These are phyloP conservation scores for Nakazawaea anatomiae DNA, from an alignment of 805 yeast genomes.

Conservation along the genomic window DNA sequence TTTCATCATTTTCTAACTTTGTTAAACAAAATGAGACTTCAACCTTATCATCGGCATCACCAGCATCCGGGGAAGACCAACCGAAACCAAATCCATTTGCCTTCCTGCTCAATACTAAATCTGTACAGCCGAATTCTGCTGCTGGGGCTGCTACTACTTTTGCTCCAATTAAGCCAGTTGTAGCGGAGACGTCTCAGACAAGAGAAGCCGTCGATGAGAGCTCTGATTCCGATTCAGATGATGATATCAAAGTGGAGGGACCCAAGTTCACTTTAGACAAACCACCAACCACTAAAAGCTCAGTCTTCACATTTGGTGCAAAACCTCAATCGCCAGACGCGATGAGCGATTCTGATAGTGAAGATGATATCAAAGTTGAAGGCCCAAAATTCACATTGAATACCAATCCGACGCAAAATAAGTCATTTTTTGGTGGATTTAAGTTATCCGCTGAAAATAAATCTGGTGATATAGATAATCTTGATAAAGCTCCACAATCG, in stretches of 20 bases:
- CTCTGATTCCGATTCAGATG: slow-evolving; percentile 33
- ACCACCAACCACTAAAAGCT: slow-evolving; percentile 42
- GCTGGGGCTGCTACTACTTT: neutral
- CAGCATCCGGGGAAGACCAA: neutral
- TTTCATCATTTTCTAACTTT: neutral
- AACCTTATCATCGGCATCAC: neutral
- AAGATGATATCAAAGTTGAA: slow-evolving; percentile 59
- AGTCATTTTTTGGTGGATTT: slow-evolving; percentile 20
- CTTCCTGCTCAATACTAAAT: neutral
- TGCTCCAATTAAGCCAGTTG: slow-evolving; percentile 3
- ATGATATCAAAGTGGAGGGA: slow-evolving; percentile 61
- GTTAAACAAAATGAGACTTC: slow-evolving; percentile 1
- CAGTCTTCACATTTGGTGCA: slow-evolving; percentile 43
- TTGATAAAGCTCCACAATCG: neutral
- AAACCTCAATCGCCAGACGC: slow-evolving; percentile 24
- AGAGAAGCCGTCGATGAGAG: slow-evolving; percentile 14
- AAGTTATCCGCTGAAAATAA: slow-evolving; percentile 19
- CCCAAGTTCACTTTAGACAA: slow-evolving; percentile 51
- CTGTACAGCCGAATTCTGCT: neutral
- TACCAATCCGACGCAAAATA: slow-evolving; percentile 28
- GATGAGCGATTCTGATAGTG: slow-evolving; percentile 43
- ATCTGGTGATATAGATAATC: neutral
- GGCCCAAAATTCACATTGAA: slow-evolving; percentile 62
- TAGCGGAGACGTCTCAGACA: neutral
- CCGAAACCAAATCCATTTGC: slow-evolving; percentile 2